Conservation (phyloP, 1,139 yeast genomes). For the Scheffersomyces titani region DNA sequence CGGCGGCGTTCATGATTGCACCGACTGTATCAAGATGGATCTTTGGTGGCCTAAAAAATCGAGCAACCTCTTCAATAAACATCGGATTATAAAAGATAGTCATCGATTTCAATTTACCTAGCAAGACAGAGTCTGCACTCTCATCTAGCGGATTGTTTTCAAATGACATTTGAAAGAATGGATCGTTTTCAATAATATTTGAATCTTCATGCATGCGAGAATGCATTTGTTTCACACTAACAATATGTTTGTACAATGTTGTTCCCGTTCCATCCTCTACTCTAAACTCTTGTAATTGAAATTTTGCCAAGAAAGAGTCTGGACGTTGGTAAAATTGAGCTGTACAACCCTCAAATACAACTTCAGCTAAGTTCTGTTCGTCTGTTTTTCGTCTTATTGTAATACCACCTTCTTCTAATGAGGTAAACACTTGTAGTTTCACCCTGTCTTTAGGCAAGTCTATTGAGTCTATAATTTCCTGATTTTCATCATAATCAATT, state of each 20-base stretch:
- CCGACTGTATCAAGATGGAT: slow-evolving; percentile 87
- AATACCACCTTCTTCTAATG: slow-evolving; percentile 77
- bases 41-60: slow-evolving; percentile 84
- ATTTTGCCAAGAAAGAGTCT: slow-evolving; percentile 70
- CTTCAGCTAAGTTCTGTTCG: slow-evolving; percentile 61
- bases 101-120: slow-evolving; percentile 80
- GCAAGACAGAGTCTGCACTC: slow-evolving; percentile 75
- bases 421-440: slow-evolving; percentile 63
- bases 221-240: slow-evolving; percentile 73
- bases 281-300: slow-evolving; percentile 76
- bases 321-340: slow-evolving; percentile 76
- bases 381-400: slow-evolving; percentile 49
- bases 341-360: slow-evolving; percentile 80
- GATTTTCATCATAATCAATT: slow-evolving; percentile 83
- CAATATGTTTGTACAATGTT: slow-evolving; percentile 78
- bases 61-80: slow-evolving; percentile 72
- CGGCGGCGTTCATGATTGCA: slow-evolving; percentile 93
- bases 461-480: slow-evolving; percentile 51
- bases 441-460: slow-evolving; percentile 77
- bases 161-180: slow-evolving; percentile 80
- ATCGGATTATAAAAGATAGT: slow-evolving; percentile 84
- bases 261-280: slow-evolving; percentile 84
- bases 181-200: slow-evolving; percentile 31
- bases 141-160: slow-evolving; percentile 86
- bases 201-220: slow-evolving; percentile 25